phyloP scores from a whole-genome alignment of 805 yeast species.

The Monosporozyma aquatica region DNA sequence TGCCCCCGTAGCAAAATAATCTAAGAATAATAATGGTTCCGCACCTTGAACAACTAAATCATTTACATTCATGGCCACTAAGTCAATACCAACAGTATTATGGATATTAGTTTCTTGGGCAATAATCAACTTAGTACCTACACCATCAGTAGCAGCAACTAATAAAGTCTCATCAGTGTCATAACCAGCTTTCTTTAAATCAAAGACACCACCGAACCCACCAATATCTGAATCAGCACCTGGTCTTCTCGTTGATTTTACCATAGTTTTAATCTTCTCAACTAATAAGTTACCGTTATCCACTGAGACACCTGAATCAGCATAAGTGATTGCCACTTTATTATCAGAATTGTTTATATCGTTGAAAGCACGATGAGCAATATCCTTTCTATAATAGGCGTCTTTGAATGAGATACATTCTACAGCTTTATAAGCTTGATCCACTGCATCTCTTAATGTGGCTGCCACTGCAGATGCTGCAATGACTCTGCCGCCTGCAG shows the following conservation, averaged over 20 bases:
- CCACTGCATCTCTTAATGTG: constrained; percentile 70
- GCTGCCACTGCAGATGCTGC: constrained; percentile 84
- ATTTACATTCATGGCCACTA: constrained; percentile 98
- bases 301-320: constrained; percentile 94
- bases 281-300: constrained; percentile 90
- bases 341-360: constrained; percentile 28
- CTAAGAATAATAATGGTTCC: constrained; percentile 90
- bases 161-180: constrained; percentile 62
- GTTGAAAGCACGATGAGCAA: constrained; percentile 92
- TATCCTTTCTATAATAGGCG: constrained; percentile 82
- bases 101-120: constrained; percentile 87
- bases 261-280: constrained; percentile 81
- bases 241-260: constrained; percentile 83
- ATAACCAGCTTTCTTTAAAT: constrained; percentile 81
- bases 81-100: constrained; percentile 96
- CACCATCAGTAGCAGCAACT: constrained; percentile 98
- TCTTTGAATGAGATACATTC: constrained; percentile 60
- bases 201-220: constrained; percentile 97
- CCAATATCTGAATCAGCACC: constrained; percentile 98
- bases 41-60: constrained; percentile 99
- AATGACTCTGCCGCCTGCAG: constrained; percentile 95
- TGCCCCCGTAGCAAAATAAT: constrained; percentile 92
- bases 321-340: constrained; percentile 59
- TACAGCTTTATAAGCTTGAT: constrained; percentile 79
- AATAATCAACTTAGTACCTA: constrained; percentile 91